Evolutionary conservation across 495 filamentous ascomycete genomes (phyloP).

Genomic region (Rostrohypoxylon terebratum): DNA sequence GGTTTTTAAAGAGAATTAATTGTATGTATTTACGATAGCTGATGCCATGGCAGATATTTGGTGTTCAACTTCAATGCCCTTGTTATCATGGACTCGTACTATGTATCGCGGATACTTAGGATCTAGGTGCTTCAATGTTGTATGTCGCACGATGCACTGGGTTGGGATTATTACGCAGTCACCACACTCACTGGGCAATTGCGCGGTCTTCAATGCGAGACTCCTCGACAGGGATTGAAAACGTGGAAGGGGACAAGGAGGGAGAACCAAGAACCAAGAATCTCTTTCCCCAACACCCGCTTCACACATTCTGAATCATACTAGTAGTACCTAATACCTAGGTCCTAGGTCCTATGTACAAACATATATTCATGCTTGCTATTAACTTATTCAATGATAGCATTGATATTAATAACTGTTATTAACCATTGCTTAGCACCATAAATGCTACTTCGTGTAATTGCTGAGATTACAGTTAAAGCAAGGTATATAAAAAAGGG

Average conservation of each 20-base stretch:
- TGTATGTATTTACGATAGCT: too few relatives aligned
- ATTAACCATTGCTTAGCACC: background rate
- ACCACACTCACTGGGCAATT: slow-evolving; percentile 7
- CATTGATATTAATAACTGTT: background rate
- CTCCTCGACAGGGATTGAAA: slow-evolving; percentile 33
- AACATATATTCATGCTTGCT: slow-evolving; percentile 12
- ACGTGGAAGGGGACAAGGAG: slow-evolving; percentile 43
- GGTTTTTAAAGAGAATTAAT: too few relatives aligned
- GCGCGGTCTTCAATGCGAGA: slow-evolving; percentile 28
- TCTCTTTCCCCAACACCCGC: slow-evolving; percentile 20
- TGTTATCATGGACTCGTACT: background rate
- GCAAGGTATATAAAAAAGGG: background rate
- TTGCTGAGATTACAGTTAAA: background rate
- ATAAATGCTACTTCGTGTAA: slow-evolving; percentile 25
- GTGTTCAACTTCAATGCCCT: too few relatives aligned
- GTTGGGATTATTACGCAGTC: slow-evolving; percentile 8
- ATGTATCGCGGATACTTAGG: background rate
- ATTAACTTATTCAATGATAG: slow-evolving; percentile 10
- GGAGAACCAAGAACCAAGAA: slow-evolving; percentile 17
- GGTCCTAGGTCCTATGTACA: too few relatives aligned
- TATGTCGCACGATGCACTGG: slow-evolving; percentile 8
- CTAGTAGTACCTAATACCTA: too few relatives aligned
- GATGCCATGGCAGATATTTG: too few relatives aligned
- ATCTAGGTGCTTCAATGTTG: background rate
- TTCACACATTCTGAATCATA: background rate